These are phyloP conservation scores for Backusella liffmaniae DNA, from an alignment of 192 early-diverging fungal genomes.

Conservation along the genomic window DNA sequence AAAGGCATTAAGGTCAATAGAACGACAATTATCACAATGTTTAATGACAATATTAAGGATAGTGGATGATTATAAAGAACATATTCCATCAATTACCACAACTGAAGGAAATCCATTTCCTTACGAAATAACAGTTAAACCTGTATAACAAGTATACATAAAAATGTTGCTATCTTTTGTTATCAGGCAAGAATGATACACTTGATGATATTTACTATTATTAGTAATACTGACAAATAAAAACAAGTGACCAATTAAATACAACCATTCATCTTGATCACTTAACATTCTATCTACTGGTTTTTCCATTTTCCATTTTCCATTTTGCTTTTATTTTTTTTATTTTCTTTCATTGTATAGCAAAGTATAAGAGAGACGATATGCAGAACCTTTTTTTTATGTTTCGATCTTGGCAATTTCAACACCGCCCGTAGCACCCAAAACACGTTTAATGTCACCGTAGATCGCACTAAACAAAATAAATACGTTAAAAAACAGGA, in stretches of 20 bases:
- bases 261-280: too few relatives aligned
- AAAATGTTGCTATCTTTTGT: neutral
- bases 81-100: slow-evolving; percentile 63
- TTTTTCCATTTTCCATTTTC: neutral
- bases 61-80: slow-evolving; percentile 63
- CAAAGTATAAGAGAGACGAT: neutral
- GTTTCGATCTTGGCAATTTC: slow-evolving; percentile 43
- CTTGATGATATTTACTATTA: neutral
- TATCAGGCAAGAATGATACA: too few relatives aligned
- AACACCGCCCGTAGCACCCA: slow-evolving; percentile 58
- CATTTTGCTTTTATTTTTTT: slow-evolving; percentile 10
- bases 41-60: slow-evolving; percentile 52
- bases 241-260: neutral
- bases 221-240: neutral
- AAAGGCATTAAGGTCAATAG: slow-evolving; percentile 42
- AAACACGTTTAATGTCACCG: slow-evolving; percentile 57
- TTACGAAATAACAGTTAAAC: slow-evolving; percentile 45
- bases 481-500: neutral
- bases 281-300: neutral
- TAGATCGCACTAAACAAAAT: slow-evolving; percentile 50
- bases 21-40: slow-evolving; percentile 44
- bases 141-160: neutral
- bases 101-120: slow-evolving; percentile 61
- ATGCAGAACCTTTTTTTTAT: neutral
- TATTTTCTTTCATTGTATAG: neutral